Evolutionary conservation across 176 grass and related monocot genomes (phyloP), one percentile per base, ranked within the genome.

Genomic region (Urochloa ruziziensis): DNA sequence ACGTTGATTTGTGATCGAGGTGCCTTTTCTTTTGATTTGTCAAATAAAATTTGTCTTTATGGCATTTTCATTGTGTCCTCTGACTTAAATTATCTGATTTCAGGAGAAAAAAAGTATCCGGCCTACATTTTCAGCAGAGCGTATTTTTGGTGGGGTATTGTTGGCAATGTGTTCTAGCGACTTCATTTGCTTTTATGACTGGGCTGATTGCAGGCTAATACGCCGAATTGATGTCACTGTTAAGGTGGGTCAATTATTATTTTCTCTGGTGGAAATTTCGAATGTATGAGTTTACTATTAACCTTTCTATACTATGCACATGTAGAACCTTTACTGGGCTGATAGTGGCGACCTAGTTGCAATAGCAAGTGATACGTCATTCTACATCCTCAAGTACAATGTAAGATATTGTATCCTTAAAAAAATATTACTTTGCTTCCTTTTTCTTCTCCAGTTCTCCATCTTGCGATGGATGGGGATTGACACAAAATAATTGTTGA

Each of bases 111-210:
- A 99, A 91, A 84, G 83, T 62, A 88, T 94, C 30, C 87, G 96
- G 10, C 93, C 96, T 85, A 73, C 96, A 80, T 99, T 99, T 87
- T 92, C 91, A 48, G 91, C 80, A 4, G 96, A 99, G 78, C 89
- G 58, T 69, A 96, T 99, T 81, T 99, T 89, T 94, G 96, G 96
- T n/a, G 96, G 96, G 58, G 78, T 88, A 80, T 79, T 96, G 52
- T 85, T 99, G 80, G 93, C 96, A 70, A 96, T 99, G 91, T 94
- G 96, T 86, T 99, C 93, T 13, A 94, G 87, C 92, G 96, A 99
- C 40, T 99, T 99, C 58, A 96, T 99, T 85, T 99, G 96, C 77
- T 99, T 99, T 86, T 99, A 96, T 95, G 96, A 99, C 60, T 99
- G 96, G 96, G 85, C 78, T 91, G 91, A 99, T 69, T 99, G 96